A percentile compares a stretch with the other conserved stretches of the same genome.
Conservation (phyloP, 345 rosid genomes). For the Mercurialis annua region DNA sequence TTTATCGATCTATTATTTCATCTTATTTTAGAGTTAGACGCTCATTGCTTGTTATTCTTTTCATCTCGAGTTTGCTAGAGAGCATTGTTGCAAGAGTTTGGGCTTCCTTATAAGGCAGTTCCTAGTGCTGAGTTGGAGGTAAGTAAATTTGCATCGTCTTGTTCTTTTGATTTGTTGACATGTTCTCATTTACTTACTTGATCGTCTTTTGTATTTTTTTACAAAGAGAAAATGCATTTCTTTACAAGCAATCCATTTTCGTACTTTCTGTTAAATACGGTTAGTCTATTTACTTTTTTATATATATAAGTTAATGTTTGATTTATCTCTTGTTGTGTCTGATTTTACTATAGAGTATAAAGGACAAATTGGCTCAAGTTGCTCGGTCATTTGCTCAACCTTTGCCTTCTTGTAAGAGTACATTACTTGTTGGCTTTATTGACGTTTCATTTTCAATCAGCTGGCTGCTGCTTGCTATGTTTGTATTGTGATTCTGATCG, state of each 20-base stretch:
- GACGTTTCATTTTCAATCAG: background rate
- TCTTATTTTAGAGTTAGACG: background rate
- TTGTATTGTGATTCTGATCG: background rate
- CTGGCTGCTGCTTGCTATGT: background rate
- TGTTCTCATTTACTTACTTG: background rate
- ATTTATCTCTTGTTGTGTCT: background rate
- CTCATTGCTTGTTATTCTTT: conserved; percentile 12
- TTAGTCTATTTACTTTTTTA: background rate
- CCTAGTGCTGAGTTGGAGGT: conserved; percentile 71
- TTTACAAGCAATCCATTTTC: background rate
- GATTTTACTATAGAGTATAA: conserved; percentile 33
- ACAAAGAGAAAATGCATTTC: background rate
- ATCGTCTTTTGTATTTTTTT: background rate
- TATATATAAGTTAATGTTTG: background rate
- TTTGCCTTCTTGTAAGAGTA: conserved; percentile 43
- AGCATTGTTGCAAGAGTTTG: conserved; percentile 57
- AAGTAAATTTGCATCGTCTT: conserved; percentile 5
- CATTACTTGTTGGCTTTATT: background rate
- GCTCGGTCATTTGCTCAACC: conserved; percentile 46
- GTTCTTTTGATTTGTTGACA: conserved; percentile 1
- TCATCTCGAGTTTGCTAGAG: conserved; percentile 40
- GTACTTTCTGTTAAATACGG: background rate
- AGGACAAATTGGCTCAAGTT: conserved; percentile 51
- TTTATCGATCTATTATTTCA: background rate
- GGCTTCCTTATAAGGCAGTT: conserved; percentile 67